Evolutionary conservation across 805 yeast species (phyloP).

Genomic region (Kuraishia molischiana): DNA sequence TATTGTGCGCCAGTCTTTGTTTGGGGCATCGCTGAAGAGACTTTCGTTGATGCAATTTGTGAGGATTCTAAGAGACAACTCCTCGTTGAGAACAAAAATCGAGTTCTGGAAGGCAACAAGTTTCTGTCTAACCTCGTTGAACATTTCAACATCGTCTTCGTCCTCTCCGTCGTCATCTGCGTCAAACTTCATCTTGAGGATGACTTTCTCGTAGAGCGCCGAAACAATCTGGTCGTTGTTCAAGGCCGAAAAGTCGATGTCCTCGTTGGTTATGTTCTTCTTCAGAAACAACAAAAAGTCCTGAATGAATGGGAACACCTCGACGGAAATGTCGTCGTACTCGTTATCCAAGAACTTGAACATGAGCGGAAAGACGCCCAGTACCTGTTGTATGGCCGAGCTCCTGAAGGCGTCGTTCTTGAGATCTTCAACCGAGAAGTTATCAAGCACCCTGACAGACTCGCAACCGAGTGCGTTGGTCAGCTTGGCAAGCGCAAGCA

Average conservation of each 20-base stretch:
- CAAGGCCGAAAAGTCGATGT: slow-evolving; percentile 18
- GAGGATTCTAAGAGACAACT: slow-evolving; percentile 23
- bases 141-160: slow-evolving; percentile 68
- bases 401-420: slow-evolving; percentile 27
- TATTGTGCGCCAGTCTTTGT: slow-evolving; percentile 64
- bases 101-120: slow-evolving; percentile 80
- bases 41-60: slow-evolving; percentile 39
- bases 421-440: slow-evolving; percentile 23
- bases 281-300: slow-evolving; percentile 64
- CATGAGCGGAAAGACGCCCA: slow-evolving; percentile 62
- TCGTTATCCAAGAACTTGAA: slow-evolving; percentile 68
- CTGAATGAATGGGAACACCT: slow-evolving; percentile 73
- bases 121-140: slow-evolving; percentile 66
- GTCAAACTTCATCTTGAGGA: slow-evolving; percentile 74
- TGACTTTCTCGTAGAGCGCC: slow-evolving; percentile 56
- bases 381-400: slow-evolving; percentile 33
- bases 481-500: slow-evolving; percentile 65
- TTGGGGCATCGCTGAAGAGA: slow-evolving; percentile 13
- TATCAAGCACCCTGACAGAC: slow-evolving; percentile 57
- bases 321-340: slow-evolving; percentile 80
- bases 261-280: slow-evolving; percentile 32
- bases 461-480: slow-evolving; percentile 70
- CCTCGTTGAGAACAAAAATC: slow-evolving; percentile 37
- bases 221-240: slow-evolving; percentile 41
- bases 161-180: slow-evolving; percentile 47